These are phyloP conservation scores for Penicillium tannophilum DNA, from an alignment of 495 filamentous ascomycete species.

Conservation along the genomic window DNA sequence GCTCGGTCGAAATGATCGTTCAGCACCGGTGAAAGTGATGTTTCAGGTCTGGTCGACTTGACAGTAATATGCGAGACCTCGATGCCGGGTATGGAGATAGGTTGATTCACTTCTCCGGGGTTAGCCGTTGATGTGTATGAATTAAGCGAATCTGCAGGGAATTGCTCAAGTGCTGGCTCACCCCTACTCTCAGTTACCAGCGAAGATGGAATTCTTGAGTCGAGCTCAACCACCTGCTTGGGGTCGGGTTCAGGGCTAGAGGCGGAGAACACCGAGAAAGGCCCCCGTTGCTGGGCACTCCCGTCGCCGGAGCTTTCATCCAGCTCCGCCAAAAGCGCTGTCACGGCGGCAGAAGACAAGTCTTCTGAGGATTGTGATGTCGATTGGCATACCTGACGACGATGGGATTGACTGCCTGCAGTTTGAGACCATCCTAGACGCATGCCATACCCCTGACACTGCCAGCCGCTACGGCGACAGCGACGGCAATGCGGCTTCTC, in stretches of 20 bases:
- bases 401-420: slow-evolving; percentile 22
- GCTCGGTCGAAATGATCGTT: background rate
- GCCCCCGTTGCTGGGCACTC: slow-evolving; percentile 23
- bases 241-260: slow-evolving; percentile 1
- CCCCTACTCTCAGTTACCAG: background rate
- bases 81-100: background rate
- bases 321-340: slow-evolving; percentile 21
- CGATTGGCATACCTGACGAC: slow-evolving; percentile 19
- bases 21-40: background rate
- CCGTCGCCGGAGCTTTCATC: slow-evolving; percentile 24
- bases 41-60: background rate
- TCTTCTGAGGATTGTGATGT: slow-evolving; percentile 9
- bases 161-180: background rate
- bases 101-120: background rate
- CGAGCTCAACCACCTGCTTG: background rate
- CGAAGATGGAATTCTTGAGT: background rate
- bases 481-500: slow-evolving; percentile 39
- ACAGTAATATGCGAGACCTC: background rate
- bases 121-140: background rate
- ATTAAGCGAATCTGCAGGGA: background rate
- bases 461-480: slow-evolving; percentile 40
- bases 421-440: slow-evolving; percentile 26
- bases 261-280: slow-evolving; percentile 30
- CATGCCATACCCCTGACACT: slow-evolving; percentile 45
- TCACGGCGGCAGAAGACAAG: slow-evolving; percentile 25